phyloP scores from a whole-genome alignment of 331 rosid species.

The Stylosanthes scabra region DNA sequence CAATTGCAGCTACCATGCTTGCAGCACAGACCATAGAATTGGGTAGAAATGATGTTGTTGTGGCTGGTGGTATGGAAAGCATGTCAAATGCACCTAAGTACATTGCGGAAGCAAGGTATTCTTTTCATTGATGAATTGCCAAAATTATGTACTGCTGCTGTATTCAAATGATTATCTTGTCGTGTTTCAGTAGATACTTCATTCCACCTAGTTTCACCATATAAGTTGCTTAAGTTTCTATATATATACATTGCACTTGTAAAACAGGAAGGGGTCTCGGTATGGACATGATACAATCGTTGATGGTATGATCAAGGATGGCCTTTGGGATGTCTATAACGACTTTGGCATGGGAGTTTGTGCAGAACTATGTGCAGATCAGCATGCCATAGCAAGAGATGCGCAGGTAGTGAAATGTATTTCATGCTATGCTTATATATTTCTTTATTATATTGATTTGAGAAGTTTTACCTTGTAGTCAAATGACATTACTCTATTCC shows the following conservation, averaged over 20 bases:
- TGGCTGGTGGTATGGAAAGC: conserved; percentile 98
- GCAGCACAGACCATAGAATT: conserved; percentile 89
- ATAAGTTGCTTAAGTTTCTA: conserved; percentile 25
- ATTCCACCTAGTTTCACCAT: conserved; percentile 14
- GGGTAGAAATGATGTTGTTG: conserved; percentile 78
- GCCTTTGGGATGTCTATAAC: conserved; percentile 98
- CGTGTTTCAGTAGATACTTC: conserved; percentile 8
- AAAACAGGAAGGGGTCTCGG: conserved; percentile 88
- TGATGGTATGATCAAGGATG: conserved; percentile 96
- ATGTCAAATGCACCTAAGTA: conserved; percentile 97
- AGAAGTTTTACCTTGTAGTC: conserved; percentile 12
- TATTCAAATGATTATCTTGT: background rate
- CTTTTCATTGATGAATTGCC: conserved; percentile 26
- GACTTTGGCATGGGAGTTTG: conserved; percentile 92
- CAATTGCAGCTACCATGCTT: conserved; percentile 78
- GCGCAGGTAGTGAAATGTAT: conserved; percentile 65
- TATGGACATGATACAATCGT: conserved; percentile 83
- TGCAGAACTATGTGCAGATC: conserved; percentile 87
- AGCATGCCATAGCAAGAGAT: conserved; percentile 73
- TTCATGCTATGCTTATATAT: conserved; percentile 24
- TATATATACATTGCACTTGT: conserved; percentile 21
- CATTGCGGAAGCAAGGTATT: conserved; percentile 73
- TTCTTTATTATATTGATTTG: conserved; percentile 17
- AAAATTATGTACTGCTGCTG: background rate
- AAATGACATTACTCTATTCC: conserved; percentile 11